Percentiles rank a stretch among this genome's conserved stretches.
phyloP scores from a whole-genome alignment of 1,139 yeast species.

The Scheffersomyces stambukii region DNA sequence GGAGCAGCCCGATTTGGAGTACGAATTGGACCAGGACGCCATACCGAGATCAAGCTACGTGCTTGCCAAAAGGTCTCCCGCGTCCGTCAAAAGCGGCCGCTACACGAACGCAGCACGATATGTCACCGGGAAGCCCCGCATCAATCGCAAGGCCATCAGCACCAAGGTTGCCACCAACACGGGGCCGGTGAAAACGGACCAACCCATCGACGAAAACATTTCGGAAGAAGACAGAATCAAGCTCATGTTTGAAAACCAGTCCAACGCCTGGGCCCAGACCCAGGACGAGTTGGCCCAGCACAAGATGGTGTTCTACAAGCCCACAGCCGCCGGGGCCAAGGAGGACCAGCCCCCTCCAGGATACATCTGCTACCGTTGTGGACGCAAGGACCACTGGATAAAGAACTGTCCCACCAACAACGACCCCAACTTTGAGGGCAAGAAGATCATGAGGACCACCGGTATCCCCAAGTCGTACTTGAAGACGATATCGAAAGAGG shows the following conservation, averaged over 20 bases:
- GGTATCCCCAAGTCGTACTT: constrained; percentile 96
- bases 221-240: constrained; percentile 86
- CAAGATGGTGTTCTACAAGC: constrained; percentile 56
- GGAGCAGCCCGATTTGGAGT: constrained; percentile 72
- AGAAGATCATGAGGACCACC: constrained; percentile 84
- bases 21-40: constrained; percentile 86
- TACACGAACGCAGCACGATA: constrained; percentile 72
- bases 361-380: constrained; percentile 93
- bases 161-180: constrained; percentile 16
- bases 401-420: constrained; percentile 91
- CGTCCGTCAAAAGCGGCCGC: constrained; percentile 51
- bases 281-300: constrained; percentile 86
- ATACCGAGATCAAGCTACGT: constrained; percentile 86
- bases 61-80: constrained; percentile 76
- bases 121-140: constrained; percentile 78
- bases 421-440: constrained; percentile 93
- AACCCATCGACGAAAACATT: constrained; percentile 26
- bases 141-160: constrained; percentile 32
- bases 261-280: constrained; percentile 90
- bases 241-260: constrained; percentile 89
- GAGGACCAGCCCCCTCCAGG: constrained; percentile 92
- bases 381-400: constrained; percentile 95
- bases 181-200: constrained; percentile 13
- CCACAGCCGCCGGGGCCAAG: constrained; percentile 29
- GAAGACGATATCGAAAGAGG: constrained; percentile 60